Conservation (phyloP, 768 basidiomycete genomes). For the Multifurca ochricompacta region DNA sequence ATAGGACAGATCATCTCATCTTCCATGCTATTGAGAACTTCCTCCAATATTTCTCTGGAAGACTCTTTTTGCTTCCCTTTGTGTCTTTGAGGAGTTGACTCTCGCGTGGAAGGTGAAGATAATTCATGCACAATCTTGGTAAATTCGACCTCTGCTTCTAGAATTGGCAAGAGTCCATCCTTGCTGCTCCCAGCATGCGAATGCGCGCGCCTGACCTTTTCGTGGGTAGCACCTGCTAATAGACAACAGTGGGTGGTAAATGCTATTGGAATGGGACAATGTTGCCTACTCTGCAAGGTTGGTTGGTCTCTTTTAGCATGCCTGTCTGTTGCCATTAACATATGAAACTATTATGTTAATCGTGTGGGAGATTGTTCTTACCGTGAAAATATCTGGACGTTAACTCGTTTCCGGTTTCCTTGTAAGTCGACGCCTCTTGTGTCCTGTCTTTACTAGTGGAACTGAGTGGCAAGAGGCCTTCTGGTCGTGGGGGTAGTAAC, state of each 20-base stretch:
- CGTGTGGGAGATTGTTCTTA: not conserved
- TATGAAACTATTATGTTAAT: not conserved
- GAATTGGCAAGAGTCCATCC: not conserved
- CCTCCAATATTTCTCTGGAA: slow-evolving; percentile 22
- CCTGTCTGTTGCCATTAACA: not conserved
- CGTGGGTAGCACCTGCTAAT: not conserved
- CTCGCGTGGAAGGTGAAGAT: not conserved
- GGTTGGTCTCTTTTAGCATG: not conserved
- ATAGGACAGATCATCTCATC: slow-evolving; percentile 66
- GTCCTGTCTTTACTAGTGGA: not conserved
- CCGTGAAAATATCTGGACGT: slow-evolving; percentile 10
- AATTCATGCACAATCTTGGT: slow-evolving; percentile 7
- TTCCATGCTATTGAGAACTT: slow-evolving; percentile 43
- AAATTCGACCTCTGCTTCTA: not conserved
- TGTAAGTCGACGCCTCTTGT: not conserved
- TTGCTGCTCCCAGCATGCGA: not conserved
- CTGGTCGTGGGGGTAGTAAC: not conserved
- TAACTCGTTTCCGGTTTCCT: not conserved
- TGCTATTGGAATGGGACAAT: not conserved
- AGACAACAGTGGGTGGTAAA: not conserved
- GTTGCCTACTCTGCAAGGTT: slow-evolving; percentile 2
- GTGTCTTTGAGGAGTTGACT: slow-evolving; percentile 22
- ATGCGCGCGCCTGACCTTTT: not conserved
- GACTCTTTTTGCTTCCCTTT: slow-evolving; percentile 40
- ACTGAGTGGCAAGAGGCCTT: not conserved